Percentiles rank a stretch among this genome's conserved stretches.
These are phyloP conservation scores for Fusarium protoensiforme DNA, from an alignment of 2,329 filamentous ascomycete species.

Conservation along the genomic window DNA sequence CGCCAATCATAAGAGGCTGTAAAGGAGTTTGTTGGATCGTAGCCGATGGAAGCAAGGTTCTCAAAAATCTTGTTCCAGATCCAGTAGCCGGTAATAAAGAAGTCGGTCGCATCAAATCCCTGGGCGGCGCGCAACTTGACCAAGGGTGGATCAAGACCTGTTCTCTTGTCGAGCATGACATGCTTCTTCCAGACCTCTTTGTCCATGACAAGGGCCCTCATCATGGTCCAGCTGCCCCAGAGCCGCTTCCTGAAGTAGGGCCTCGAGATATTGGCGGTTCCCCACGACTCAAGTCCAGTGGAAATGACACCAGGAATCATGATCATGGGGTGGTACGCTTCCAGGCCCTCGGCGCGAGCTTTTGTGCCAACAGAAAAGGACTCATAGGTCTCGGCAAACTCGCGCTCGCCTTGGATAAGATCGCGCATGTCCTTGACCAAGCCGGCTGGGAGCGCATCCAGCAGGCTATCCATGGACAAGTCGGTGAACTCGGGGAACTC, in stretches of 20 bases:
- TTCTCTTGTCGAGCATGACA: constrained; percentile 94
- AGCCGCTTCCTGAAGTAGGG: constrained; percentile 94
- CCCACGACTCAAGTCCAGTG: constrained; percentile 96
- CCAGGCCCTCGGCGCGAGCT: constrained; percentile 81
- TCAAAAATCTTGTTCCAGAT: constrained; percentile 99
- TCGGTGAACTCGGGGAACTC: constrained; percentile 78
- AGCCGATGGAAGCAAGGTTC: constrained; percentile 94
- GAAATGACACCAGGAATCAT: constrained; percentile 99
- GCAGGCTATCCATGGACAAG: constrained; percentile 83
- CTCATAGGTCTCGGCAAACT: constrained; percentile 86
- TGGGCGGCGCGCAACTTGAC: constrained; percentile 94
- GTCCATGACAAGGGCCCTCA: constrained; percentile 91
- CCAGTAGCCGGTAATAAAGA: constrained; percentile 94
- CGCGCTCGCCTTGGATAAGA: constrained; percentile 86
- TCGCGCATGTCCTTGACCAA: constrained; percentile 88
- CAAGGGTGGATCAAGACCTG: constrained; percentile 88
- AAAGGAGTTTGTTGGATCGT: constrained; percentile 83
- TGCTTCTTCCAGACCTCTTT: constrained; percentile 96
- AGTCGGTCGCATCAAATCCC: constrained; percentile 97
- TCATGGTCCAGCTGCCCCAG: constrained; percentile 99
- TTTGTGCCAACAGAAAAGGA: constrained; percentile 92
- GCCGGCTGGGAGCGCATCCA: constrained; percentile 88
- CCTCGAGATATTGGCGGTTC: constrained; percentile 84
- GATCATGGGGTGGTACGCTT: constrained; percentile 87
- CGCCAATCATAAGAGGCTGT: constrained; percentile 90